A percentile compares a stretch with the other conserved stretches of the same genome.
Evolutionary conservation across 108 stramenopile genomes (phyloP).

Genomic region (Skeletonema grethae): DNA sequence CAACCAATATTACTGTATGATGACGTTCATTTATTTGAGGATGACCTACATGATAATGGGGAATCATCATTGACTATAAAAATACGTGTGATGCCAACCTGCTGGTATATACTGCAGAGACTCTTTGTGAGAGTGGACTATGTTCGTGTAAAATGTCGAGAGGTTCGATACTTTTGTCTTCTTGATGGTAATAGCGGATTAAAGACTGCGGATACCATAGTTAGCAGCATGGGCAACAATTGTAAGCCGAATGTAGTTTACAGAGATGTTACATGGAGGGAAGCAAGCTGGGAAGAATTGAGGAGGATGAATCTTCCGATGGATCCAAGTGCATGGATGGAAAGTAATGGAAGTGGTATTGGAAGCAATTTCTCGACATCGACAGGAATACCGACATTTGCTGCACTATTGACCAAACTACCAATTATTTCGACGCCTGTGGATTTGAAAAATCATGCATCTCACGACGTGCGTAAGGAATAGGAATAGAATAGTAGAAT

Average conservation of each 20-base stretch:
- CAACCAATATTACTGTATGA: conserved; percentile 78
- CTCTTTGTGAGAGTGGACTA: conserved; percentile 70
- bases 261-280: conserved; percentile 79
- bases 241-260: conserved; percentile 40
- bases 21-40: conserved; percentile 68
- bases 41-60: conserved; percentile 86
- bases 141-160: conserved; percentile 65
- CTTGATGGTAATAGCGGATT: not conserved
- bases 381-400: conserved; percentile 16
- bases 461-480: no score
- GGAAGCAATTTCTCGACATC: not conserved
- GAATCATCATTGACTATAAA: conserved; percentile 63
- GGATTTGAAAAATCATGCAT: conserved; percentile 41
- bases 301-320: conserved; percentile 46
- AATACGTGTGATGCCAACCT: conserved; percentile 76
- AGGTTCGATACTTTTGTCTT: conserved; percentile 57
- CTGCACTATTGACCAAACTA: conserved; percentile 34
- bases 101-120: conserved; percentile 59
- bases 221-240: not conserved
- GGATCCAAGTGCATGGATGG: conserved; percentile 59
- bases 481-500: no score
- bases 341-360: conserved; percentile 10
- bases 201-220: not conserved
- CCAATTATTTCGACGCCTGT: conserved; percentile 47
- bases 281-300: conserved; percentile 69